A percentile compares a stretch with the other conserved stretches of the same genome.
phyloP scores from a whole-genome alignment of 208 protist genomes.

The Porcisia hertigi region DNA sequence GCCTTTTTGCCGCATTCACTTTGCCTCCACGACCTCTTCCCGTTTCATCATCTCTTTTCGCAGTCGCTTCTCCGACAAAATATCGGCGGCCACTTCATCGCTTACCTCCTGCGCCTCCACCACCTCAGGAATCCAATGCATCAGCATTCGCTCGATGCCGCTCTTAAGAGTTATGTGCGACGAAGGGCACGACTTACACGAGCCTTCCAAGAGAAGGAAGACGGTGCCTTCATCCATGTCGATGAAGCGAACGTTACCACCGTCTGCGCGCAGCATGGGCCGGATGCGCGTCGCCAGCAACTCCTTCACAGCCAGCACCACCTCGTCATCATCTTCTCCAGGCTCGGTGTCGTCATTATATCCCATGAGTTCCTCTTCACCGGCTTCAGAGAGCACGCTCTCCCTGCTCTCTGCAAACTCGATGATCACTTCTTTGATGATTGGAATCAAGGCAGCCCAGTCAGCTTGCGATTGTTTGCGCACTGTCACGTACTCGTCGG shows the following conservation, averaged over 20 bases:
- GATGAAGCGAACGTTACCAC: slow-evolving; percentile 91
- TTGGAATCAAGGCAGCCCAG: slow-evolving; percentile 55
- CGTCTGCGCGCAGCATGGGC: slow-evolving; percentile 89
- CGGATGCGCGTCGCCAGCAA: slow-evolving; percentile 88
- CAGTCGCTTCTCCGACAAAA: slow-evolving; percentile 74
- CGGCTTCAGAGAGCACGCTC: slow-evolving; percentile 66
- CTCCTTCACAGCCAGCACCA: slow-evolving; percentile 93
- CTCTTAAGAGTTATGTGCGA: slow-evolving; percentile 90
- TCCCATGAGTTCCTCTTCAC: slow-evolving; percentile 60
- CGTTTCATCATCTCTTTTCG: slow-evolving; percentile 54
- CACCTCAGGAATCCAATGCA: slow-evolving; percentile 95
- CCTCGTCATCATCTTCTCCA: slow-evolving; percentile 87
- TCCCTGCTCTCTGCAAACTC: slow-evolving; percentile 74
- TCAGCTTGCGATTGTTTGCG: slow-evolving; percentile 51
- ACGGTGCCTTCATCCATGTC: slow-evolving; percentile 91
- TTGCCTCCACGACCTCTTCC: slow-evolving; percentile 33
- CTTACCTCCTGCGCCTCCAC: slow-evolving; percentile 83
- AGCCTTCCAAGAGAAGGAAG: slow-evolving; percentile 88
- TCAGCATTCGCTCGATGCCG: slow-evolving; percentile 94
- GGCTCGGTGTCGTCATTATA: slow-evolving; percentile 91
- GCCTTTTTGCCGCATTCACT: slow-evolving; percentile 1
- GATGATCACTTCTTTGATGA: slow-evolving; percentile 66
- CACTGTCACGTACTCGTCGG: slow-evolving; percentile 87
- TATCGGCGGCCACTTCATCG: slow-evolving; percentile 79
- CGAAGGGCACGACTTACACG: slow-evolving; percentile 89